A percentile compares a stretch with the other conserved stretches of the same genome.
phyloP scores from a whole-genome alignment of 176 grass and related monocot species.

The Dendrocalamus sinicus region DNA sequence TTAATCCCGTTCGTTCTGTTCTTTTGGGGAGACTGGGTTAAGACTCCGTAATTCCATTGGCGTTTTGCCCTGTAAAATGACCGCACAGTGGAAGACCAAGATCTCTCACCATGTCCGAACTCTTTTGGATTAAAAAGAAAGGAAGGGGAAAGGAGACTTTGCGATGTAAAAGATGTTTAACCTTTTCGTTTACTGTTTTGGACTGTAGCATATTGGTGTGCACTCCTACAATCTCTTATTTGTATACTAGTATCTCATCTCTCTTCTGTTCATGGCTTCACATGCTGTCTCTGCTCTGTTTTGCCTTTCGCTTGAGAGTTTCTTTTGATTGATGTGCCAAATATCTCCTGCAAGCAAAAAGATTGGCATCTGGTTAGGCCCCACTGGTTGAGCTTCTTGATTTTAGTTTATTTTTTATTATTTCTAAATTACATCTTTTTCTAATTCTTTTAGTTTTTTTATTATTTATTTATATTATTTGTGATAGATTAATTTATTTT shows the following conservation, averaged over 20 bases:
- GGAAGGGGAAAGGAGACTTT: neutral
- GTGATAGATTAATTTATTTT: no score
- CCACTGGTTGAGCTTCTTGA: no score
- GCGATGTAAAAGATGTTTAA: neutral
- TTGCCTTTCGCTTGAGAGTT: neutral
- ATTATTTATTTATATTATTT: no score
- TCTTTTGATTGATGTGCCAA: no score
- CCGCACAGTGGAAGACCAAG: neutral
- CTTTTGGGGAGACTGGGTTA: neutral
- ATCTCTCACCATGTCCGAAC: neutral
- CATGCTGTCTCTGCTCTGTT: neutral
- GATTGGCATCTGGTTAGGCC: neutral
- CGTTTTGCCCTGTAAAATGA: neutral
- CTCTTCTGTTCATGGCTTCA: neutral
- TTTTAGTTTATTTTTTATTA: no score
- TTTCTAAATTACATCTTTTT: no score
- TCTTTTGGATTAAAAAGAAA: neutral
- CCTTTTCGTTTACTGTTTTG: neutral
- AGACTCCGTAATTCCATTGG: neutral
- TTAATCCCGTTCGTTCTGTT: slow-evolving; percentile 17
- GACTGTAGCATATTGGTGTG: neutral
- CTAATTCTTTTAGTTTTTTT: no score
- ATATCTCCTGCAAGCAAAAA: neutral
- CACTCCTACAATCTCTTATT: neutral
- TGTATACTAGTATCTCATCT: neutral